Evolutionary conservation across 2,329 filamentous ascomycete species (phyloP), one percentile per base, ranked within the genome.

Genomic region (Aspergillus sp.): DNA sequence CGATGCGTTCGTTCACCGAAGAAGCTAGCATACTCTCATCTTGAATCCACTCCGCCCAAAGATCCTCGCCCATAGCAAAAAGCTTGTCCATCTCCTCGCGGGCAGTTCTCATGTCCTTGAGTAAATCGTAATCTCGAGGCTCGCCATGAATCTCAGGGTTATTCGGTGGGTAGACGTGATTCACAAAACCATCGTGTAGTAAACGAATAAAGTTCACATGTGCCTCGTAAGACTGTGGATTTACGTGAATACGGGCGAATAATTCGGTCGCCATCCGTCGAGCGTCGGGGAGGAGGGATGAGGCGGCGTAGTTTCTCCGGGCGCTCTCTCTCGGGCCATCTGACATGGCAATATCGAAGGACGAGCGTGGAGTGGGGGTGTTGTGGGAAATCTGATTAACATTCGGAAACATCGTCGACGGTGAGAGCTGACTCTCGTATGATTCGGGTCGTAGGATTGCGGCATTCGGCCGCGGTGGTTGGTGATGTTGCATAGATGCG

Each of bases 21-120:
- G 74, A 76, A 24, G 85, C 85, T 52, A 87, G 71, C 57, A 83
- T 75, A 51, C 80, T 83, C 67, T 87, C 85, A 61, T 88, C 86
- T 61, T 84, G 79, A 44, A 88, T 81, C 79, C 85, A 86, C 59
- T 86, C 83, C 4, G 80, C 74, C 85, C 85, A 88, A 51, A 87
- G 75, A 42, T 83, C 79, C 68, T 88, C 86, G 1, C 85, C 85
- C 58, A 88, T 80, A 2, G 85, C 82, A 64, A 87, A 88, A 19
- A 85, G 80, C 52, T 82, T 80, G 63, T 85, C 82, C 81, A 88
- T 85, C 54, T 81, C 79, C 64, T 83, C 80, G 57, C 85, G 80
- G 4, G 79, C 78, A 20, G 69, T 75, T 39, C 77, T 72, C 60
- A 81, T 69, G 59, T 81, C 78, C 49, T 72, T 73, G 8, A 81